Conservation (phyloP, 2,329 filamentous ascomycete species). For the Colletotrichum eremochloae region DNA sequence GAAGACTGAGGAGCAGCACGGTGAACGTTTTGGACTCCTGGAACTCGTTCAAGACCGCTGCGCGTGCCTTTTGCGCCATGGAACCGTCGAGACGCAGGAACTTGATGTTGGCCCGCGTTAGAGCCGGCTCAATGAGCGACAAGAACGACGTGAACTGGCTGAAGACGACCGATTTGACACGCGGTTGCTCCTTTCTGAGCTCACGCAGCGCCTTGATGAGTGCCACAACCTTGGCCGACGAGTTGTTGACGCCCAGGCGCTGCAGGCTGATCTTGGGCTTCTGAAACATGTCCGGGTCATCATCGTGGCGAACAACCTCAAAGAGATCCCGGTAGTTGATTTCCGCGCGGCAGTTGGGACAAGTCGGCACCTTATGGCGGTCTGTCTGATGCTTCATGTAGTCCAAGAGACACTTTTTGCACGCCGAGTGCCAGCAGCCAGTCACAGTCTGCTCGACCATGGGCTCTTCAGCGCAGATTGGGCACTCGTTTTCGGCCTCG, state of each 20-base stretch:
- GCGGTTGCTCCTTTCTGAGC: conserved; percentile 74
- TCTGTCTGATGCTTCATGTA: conserved; percentile 90
- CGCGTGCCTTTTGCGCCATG: conserved; percentile 87
- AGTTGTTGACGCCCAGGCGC: conserved; percentile 72
- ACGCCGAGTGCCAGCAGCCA: conserved; percentile 97
- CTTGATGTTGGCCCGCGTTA: conserved; percentile 78
- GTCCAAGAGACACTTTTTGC: conserved; percentile 90
- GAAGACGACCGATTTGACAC: conserved; percentile 91
- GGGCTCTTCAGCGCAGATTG: conserved; percentile 93
- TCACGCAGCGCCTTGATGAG: conserved; percentile 81
- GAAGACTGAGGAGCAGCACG: conserved; percentile 85
- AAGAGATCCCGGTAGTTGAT: conserved; percentile 90
- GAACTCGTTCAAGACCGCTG: conserved; percentile 83
- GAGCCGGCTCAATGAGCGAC: conserved; percentile 86
- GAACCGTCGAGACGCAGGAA: conserved; percentile 92
- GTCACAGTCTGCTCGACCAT: conserved; percentile 97
- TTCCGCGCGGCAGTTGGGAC: conserved; percentile 89
- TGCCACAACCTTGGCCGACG: conserved; percentile 89
- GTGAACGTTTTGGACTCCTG: conserved; percentile 71
- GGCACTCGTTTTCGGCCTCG: conserved; percentile 90
- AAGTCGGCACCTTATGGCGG: conserved; percentile 81
- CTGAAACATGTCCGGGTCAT: conserved; percentile 62
- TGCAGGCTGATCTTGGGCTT: conserved; percentile 71
- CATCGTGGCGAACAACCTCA: conserved; percentile 87
- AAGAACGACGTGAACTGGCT: conserved; percentile 98